These are phyloP conservation scores for Penicillium sp. DNA, from an alignment of 2,329 filamentous ascomycete species.

Conservation along the genomic window DNA sequence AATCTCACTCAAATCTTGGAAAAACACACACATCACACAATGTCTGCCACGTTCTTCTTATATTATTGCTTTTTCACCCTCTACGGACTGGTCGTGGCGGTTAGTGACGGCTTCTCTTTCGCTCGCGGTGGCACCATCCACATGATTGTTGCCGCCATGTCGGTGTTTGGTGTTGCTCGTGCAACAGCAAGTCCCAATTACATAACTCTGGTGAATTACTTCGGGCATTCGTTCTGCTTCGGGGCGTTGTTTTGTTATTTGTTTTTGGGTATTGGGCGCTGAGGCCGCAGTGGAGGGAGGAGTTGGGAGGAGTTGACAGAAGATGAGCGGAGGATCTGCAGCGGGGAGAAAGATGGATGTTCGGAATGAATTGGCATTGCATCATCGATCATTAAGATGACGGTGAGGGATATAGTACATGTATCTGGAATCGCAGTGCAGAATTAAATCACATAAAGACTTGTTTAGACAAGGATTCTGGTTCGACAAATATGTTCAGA, in stretches of 20 bases:
- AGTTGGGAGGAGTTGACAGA: no score
- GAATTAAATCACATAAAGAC: slow-evolving; percentile 7
- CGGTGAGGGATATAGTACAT: slow-evolving; percentile 12
- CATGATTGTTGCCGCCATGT: slow-evolving; percentile 11
- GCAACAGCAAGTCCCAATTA: background rate
- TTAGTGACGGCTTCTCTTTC: background rate
- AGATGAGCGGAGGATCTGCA: no score
- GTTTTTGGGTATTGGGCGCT: background rate
- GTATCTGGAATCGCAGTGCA: background rate
- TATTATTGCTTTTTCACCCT: slow-evolving; percentile 8
- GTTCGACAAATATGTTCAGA: slow-evolving; percentile 3
- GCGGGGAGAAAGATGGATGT: background rate
- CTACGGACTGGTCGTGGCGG: background rate
- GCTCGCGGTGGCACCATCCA: slow-evolving; percentile 12
- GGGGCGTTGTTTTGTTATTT: background rate
- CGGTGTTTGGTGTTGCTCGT: background rate
- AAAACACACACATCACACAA: background rate
- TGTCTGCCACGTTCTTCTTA: background rate
- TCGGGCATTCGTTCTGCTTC: background rate
- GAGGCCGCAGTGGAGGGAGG: background rate
- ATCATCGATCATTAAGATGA: slow-evolving; percentile 10
- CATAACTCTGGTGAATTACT: background rate
- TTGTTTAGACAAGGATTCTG: slow-evolving; percentile 15
- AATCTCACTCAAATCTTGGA: background rate
- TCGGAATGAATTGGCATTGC: slow-evolving; percentile 10